Evolutionary conservation across 1,284 basidiomycete genomes (phyloP).

Genomic region (Apiotrichum montevideense): DNA sequence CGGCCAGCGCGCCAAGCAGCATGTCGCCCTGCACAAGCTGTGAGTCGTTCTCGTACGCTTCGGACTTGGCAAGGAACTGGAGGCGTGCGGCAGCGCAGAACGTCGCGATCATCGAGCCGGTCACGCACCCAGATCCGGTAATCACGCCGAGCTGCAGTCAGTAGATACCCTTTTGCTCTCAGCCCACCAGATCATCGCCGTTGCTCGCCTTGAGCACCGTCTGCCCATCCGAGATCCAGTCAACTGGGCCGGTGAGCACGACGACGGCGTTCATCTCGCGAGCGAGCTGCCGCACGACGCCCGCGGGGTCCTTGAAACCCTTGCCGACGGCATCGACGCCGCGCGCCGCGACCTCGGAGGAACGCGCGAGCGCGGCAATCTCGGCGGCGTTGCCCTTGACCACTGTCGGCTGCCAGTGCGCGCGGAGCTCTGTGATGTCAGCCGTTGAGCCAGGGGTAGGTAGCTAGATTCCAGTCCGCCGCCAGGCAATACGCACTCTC

Average conservation of each 20-base stretch:
- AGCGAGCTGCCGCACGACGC: constrained; percentile 66
- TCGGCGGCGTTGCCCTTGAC: constrained; percentile 96
- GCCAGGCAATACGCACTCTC: constrained; percentile 35
- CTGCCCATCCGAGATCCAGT: constrained; percentile 81
- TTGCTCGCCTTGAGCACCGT: constrained; percentile 65
- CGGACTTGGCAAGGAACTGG: constrained; percentile 12
- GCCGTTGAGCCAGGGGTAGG: background rate
- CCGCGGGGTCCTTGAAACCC: constrained; percentile 67
- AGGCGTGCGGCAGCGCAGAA: constrained; percentile 67
- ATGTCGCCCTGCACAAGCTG: constrained; percentile 63
- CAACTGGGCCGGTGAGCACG: constrained; percentile 71
- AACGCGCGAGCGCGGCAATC: constrained; percentile 68
- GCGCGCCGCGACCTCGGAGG: constrained; percentile 68
- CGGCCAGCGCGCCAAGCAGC: constrained; percentile 66
- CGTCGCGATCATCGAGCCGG: constrained; percentile 51
- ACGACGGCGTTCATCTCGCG: constrained; percentile 76
- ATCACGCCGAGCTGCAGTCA: constrained; percentile 59
- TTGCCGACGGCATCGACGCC: constrained; percentile 81
- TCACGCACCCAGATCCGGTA: constrained; percentile 86
- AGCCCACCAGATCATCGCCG: constrained; percentile 58
- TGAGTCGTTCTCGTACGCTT: constrained; percentile 22
- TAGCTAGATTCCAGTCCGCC: too few species aligned
- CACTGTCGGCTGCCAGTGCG: constrained; percentile 78
- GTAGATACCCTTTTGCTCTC: background rate
- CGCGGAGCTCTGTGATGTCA: constrained; percentile 59